phyloP scores from a whole-genome alignment of 139 green algal genomes.

The Axilococcus clingmanii region DNA sequence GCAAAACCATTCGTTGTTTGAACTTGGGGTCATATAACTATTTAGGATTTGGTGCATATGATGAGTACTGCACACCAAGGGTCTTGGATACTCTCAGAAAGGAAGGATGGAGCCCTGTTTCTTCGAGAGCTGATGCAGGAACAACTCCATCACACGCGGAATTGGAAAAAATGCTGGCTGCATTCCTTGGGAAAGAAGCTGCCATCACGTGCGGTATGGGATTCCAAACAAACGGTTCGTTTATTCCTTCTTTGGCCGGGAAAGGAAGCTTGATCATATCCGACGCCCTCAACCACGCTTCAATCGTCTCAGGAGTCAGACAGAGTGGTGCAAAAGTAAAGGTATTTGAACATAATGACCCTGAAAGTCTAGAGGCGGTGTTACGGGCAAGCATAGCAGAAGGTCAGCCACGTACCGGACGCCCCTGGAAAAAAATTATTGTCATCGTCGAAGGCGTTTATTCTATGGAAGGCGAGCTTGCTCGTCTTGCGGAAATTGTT shows the following conservation, averaged over 20 bases:
- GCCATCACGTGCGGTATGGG: constrained; percentile 95
- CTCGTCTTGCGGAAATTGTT: constrained; percentile 74
- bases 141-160: constrained; percentile 62
- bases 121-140: constrained; percentile 45
- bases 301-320: constrained; percentile 82
- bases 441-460: constrained; percentile 98
- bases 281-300: constrained; percentile 95
- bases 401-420: constrained; percentile 81
- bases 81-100: constrained; percentile 56
- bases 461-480: constrained; percentile 96
- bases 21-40: constrained; percentile 99
- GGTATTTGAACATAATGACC: constrained; percentile 87
- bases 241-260: constrained; percentile 76
- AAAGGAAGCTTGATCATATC: constrained; percentile 82
- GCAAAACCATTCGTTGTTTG: constrained; percentile 51
- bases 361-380: constrained; percentile 74
- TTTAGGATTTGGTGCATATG: constrained; percentile 84
- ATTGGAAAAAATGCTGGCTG: constrained; percentile 74
- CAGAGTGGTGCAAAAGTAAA: constrained; percentile 76
- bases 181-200: constrained; percentile 79
- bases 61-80: constrained; percentile 89
- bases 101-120: constrained; percentile 55
- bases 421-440: constrained; percentile 94
- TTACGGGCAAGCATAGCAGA: constrained; percentile 75
- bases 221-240: constrained; percentile 93